Evolutionary conservation across 2,329 filamentous ascomycete species (phyloP).

Genomic region (Xylariaceae sp.): DNA sequence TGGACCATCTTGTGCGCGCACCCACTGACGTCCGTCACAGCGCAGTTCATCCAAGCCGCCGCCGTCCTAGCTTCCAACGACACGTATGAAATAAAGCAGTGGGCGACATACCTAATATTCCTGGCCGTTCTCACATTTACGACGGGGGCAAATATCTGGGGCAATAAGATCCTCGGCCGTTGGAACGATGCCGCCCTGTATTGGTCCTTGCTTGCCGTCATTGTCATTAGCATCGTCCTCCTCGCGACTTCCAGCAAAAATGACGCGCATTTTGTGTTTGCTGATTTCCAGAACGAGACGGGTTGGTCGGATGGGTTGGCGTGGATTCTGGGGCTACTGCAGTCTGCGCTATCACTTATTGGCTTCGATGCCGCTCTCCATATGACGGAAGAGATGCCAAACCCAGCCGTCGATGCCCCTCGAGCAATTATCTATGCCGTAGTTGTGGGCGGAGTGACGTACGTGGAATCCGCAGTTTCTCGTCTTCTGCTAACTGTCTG

Average conservation of each 20-base stretch:
- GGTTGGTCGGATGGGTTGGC: conserved; percentile 54
- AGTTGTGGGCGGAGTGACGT: conserved; percentile 50
- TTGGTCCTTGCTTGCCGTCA: conserved; percentile 50
- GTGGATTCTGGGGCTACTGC: conserved; percentile 54
- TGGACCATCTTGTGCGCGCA: neutral
- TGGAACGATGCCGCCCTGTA: conserved; percentile 52
- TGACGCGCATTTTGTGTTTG: conserved; percentile 50
- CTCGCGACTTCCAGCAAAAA: conserved; percentile 50
- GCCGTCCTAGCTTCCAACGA: conserved; percentile 48
- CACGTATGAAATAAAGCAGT: conserved; percentile 44
- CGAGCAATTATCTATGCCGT: conserved; percentile 52
- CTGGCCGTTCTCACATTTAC: conserved; percentile 46
- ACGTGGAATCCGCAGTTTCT: conserved; percentile 29
- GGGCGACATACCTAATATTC: conserved; percentile 52
- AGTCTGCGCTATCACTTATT: conserved; percentile 45
- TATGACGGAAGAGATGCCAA: conserved; percentile 54
- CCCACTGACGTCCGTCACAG: conserved; percentile 29
- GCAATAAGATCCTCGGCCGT: conserved; percentile 47
- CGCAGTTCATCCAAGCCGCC: conserved; percentile 52
- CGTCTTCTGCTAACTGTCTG: conserved; percentile 7
- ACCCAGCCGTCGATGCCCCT: conserved; percentile 47
- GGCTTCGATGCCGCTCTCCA: conserved; percentile 54
- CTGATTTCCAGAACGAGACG: conserved; percentile 51
- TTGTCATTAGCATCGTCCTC: conserved; percentile 52
- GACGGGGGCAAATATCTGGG: conserved; percentile 48